Conservation (phyloP, 148 eudicot genomes). For the Euryodendron excelsum region DNA sequence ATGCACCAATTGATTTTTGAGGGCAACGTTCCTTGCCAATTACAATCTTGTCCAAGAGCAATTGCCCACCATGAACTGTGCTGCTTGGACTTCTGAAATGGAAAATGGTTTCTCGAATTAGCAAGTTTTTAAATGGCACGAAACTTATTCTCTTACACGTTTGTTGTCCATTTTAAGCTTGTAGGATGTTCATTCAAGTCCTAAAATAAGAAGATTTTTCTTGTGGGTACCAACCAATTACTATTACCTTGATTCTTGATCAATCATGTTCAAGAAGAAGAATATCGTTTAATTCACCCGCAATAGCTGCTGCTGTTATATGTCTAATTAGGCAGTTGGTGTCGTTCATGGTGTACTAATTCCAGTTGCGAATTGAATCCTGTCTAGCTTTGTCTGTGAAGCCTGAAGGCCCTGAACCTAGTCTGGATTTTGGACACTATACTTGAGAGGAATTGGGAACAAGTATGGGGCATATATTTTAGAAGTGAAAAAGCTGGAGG, state of each 20-base stretch:
- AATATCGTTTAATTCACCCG: background rate
- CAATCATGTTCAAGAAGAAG: background rate
- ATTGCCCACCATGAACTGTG: background rate
- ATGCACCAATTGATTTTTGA: background rate
- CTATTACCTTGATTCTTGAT: background rate
- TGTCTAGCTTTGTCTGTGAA: background rate
- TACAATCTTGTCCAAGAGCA: background rate
- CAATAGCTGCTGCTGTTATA: background rate
- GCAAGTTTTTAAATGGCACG: background rate
- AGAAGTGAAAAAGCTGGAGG: background rate
- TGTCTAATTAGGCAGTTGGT: background rate
- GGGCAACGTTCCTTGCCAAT: background rate
- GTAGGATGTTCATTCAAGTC: background rate
- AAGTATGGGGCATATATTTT: no score
- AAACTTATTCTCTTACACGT: no score
- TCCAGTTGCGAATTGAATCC: background rate
- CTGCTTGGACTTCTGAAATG: conserved; percentile 1
- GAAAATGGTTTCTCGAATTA: background rate
- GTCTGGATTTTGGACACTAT: background rate
- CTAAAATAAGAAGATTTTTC: background rate
- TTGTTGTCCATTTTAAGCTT: background rate
- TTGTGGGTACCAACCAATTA: background rate
- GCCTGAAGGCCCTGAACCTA: background rate
- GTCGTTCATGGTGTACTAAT: background rate
- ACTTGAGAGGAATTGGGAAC: background rate